Evolutionary conservation across 2,329 filamentous ascomycete species (phyloP).

Genomic region (Coniella lustricola): DNA sequence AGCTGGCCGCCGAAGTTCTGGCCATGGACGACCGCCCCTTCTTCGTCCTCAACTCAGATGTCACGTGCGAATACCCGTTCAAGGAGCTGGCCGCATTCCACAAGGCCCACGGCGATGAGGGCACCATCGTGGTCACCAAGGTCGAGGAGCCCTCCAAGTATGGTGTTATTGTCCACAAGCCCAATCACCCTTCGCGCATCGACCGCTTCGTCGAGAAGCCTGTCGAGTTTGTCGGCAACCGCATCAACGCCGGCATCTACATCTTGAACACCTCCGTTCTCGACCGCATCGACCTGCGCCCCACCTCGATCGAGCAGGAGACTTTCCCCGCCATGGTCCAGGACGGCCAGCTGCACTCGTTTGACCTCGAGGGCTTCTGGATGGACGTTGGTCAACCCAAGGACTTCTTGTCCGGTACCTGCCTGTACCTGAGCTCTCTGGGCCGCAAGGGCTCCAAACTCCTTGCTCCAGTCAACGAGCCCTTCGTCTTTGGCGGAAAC

Average conservation of each 20-base stretch:
- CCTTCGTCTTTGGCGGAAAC: constrained; percentile 87
- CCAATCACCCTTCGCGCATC: constrained; percentile 81
- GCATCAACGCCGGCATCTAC: constrained; percentile 98
- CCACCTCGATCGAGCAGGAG: constrained; percentile 97
- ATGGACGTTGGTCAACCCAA: constrained; percentile 99
- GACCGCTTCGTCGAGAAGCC: constrained; percentile 99
- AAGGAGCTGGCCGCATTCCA: constrained; percentile 85
- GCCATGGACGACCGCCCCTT: constrained; percentile 91
- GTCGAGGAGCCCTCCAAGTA: constrained; percentile 99
- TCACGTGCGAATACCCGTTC: constrained; percentile 98
- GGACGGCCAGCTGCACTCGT: constrained; percentile 88
- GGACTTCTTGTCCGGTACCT: constrained; percentile 94
- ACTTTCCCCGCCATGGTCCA: constrained; percentile 91
- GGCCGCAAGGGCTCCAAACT: constrained; percentile 84
- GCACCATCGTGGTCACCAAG: constrained; percentile 97
- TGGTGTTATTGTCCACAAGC: constrained; percentile 96
- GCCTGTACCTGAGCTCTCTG: constrained; percentile 88
- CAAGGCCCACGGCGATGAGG: constrained; percentile 86
- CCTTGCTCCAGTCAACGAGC: constrained; percentile 64
- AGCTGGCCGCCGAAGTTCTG: constrained; percentile 87
- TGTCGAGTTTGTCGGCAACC: constrained; percentile 96
- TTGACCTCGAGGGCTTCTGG: constrained; percentile 96
- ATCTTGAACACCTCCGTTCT: constrained; percentile 92
- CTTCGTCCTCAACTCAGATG: constrained; percentile 97
- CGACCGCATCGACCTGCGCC: constrained; percentile 86